Conservation (phyloP, 2,329 filamentous ascomycete species). For the Phyllosticta citribraziliensis region DNA sequence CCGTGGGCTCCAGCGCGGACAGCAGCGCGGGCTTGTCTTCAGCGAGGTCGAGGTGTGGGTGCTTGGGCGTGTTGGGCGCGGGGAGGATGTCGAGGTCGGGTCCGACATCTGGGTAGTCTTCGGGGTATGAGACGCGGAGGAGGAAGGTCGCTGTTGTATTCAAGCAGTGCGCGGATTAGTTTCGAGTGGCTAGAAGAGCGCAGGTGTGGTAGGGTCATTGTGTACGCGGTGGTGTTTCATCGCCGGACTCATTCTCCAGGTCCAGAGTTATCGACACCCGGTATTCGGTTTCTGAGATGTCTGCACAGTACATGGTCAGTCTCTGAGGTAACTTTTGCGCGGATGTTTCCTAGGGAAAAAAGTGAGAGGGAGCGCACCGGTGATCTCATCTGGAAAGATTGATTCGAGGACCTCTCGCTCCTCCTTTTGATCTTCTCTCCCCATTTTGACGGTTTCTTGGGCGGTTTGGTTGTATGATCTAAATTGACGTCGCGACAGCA, state of each 20-base stretch:
- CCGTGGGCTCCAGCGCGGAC: conserved; percentile 58
- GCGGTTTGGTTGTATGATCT: not conserved
- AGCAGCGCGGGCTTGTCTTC: conserved; percentile 71
- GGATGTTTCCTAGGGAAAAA: too few species aligned
- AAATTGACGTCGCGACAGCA: not conserved
- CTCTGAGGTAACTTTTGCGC: conserved; percentile 12
- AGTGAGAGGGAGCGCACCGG: conserved; percentile 44
- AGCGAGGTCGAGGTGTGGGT: conserved; percentile 68
- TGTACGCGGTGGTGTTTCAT: conserved; percentile 50
- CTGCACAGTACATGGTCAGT: conserved; percentile 35
- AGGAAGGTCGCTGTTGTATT: conserved; percentile 54
- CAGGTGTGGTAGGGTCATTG: not conserved
- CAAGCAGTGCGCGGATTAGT: conserved; percentile 5
- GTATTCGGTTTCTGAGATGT: conserved; percentile 83
- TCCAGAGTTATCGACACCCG: conserved; percentile 81
- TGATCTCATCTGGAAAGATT: conserved; percentile 97
- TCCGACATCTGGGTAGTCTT: conserved; percentile 78
- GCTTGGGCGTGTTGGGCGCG: conserved; percentile 57
- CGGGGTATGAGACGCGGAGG: conserved; percentile 81
- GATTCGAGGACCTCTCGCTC: conserved; percentile 97
- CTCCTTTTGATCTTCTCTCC: conserved; percentile 77
- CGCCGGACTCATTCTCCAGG: conserved; percentile 51
- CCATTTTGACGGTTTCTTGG: conserved; percentile 27
- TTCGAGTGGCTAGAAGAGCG: not conserved
- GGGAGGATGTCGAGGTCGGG: conserved; percentile 72